Percentiles rank a stretch among this genome's conserved stretches.
Conservation (phyloP, 1,284 basidiomycete genomes). For the Amylostereum areolatum region DNA sequence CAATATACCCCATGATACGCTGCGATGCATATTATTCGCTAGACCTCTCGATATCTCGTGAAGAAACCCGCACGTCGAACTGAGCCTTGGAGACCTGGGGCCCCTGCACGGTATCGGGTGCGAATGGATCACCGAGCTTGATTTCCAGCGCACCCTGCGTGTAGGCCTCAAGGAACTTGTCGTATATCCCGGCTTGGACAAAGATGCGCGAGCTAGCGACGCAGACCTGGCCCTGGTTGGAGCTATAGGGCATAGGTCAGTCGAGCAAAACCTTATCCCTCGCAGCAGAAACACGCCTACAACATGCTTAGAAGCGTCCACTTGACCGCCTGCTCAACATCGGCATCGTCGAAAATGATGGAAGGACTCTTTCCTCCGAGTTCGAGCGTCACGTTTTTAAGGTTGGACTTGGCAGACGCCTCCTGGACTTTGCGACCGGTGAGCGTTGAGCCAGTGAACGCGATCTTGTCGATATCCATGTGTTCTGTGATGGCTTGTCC, state of each 20-base stretch:
- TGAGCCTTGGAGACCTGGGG: constrained; percentile 81
- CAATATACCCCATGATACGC: constrained; percentile 87
- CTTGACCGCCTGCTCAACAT: constrained; percentile 73
- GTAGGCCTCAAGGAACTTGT: constrained; percentile 64
- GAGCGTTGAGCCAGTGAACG: constrained; percentile 75
- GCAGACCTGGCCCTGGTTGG: constrained; percentile 82
- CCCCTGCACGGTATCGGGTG: constrained; percentile 66
- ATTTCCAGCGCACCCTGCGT: constrained; percentile 49
- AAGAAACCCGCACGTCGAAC: constrained; percentile 47
- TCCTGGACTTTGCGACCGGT: constrained; percentile 86
- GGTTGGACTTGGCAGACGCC: constrained; percentile 75
- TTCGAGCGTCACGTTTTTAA: constrained; percentile 90
- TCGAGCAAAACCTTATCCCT: not conserved
- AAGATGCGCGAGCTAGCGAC: constrained; percentile 84
- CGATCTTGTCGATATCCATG: constrained; percentile 62
- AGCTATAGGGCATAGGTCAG: constrained; percentile 32
- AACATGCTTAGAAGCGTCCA: constrained; percentile 83
- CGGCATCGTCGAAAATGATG: constrained; percentile 68
- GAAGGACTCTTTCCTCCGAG: constrained; percentile 90
- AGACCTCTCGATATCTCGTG: constrained; percentile 4
- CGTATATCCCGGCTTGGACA: constrained; percentile 80
- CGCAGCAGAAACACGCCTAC: too few relatives aligned
- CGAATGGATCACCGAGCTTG: constrained; percentile 81
- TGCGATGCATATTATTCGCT: constrained; percentile 28
- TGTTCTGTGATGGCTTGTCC: constrained; percentile 62